Evolutionary conservation across 139 green algal species (phyloP).

Genomic region (Zygnema cylindricum): DNA sequence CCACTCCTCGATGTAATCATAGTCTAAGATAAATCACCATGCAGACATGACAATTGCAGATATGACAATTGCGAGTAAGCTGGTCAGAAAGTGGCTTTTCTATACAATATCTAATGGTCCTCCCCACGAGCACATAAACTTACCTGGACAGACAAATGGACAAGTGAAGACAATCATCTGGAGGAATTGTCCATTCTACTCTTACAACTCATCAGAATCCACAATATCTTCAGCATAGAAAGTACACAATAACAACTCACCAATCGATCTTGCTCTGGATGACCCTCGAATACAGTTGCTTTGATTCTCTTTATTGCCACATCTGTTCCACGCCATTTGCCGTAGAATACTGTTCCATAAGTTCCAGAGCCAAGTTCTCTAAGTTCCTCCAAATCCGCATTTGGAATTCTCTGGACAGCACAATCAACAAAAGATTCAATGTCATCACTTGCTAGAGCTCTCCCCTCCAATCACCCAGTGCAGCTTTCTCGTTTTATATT

Average conservation of each 20-base stretch:
- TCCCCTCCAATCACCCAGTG: background rate
- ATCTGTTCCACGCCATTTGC: conserved; percentile 63
- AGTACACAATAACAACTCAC: no score
- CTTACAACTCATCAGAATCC: no score
- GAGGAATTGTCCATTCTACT: no score
- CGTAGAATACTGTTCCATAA: conserved; percentile 64
- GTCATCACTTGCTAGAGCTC: background rate
- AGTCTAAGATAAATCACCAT: background rate
- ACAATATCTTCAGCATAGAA: no score
- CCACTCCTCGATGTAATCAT: background rate
- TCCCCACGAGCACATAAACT: no score
- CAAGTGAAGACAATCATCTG: no score
- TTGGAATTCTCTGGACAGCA: conserved; percentile 40
- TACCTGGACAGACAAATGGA: no score
- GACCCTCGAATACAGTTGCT: conserved; percentile 28
- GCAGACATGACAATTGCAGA: no score
- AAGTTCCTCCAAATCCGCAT: conserved; percentile 53
- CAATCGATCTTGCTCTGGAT: conserved; percentile 27
- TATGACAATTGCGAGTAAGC: no score
- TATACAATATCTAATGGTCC: no score
- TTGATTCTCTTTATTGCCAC: conserved; percentile 69
- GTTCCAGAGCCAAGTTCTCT: conserved; percentile 48
- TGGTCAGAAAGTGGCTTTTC: no score
- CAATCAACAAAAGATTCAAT: background rate
- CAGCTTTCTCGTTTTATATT: background rate